Evolutionary conservation across 139 green algal species (phyloP).

Genomic region (Zygnema cylindricum): DNA sequence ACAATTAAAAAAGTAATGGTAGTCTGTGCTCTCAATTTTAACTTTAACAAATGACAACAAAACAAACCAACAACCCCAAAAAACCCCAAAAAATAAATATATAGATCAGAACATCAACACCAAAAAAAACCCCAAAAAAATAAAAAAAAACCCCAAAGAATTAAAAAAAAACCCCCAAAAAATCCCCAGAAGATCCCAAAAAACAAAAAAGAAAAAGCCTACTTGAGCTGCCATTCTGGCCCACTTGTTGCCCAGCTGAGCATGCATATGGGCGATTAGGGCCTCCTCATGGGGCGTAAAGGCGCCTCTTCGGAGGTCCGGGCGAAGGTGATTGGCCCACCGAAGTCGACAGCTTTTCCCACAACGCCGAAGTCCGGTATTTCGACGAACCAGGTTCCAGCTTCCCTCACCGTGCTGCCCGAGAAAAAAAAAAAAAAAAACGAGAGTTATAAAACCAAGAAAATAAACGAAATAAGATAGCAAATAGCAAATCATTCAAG

Average conservation of each 20-base stretch:
- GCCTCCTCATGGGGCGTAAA: slow-evolving; percentile 50
- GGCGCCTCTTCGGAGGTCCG: slow-evolving; percentile 41
- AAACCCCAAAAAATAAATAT: too few relatives aligned
- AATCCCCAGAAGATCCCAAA: neutral
- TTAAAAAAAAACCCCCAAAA: too few relatives aligned
- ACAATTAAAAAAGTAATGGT: too few relatives aligned
- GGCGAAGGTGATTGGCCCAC: slow-evolving; percentile 56
- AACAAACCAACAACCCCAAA: too few relatives aligned
- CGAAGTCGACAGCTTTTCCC: slow-evolving; percentile 58
- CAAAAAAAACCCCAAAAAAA: too few relatives aligned
- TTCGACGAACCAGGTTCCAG: slow-evolving; percentile 27
- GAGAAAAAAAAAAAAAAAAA: neutral
- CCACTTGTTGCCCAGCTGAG: slow-evolving; percentile 58
- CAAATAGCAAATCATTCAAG: too few relatives aligned
- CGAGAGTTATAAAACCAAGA: neutral
- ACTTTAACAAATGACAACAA: too few relatives aligned
- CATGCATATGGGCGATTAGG: slow-evolving; percentile 42
- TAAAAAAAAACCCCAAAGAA: too few relatives aligned
- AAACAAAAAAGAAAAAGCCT: neutral
- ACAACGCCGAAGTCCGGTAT: slow-evolving; percentile 36
- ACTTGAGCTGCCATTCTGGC: slow-evolving; percentile 62
- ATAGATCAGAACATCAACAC: too few relatives aligned
- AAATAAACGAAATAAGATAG: too few relatives aligned
- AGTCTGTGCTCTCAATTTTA: too few relatives aligned
- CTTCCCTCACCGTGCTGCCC: slow-evolving; percentile 38